Conservation (phyloP, 2,329 filamentous ascomycete genomes). For the Fusarium foetens region DNA sequence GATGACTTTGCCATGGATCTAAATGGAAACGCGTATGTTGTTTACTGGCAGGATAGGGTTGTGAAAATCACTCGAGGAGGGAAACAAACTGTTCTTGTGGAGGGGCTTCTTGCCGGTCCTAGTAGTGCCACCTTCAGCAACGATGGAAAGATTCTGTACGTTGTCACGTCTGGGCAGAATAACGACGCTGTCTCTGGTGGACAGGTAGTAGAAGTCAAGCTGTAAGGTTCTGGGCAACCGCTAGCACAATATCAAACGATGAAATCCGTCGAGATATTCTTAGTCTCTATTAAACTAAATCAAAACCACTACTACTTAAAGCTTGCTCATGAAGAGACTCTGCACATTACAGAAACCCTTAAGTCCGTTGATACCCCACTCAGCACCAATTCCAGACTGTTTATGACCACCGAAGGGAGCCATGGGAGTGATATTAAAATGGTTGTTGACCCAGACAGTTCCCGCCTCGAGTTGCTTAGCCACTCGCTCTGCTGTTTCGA, state of each 20-base stretch:
- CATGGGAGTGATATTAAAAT: slow-evolving; percentile 56
- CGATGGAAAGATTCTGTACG: neutral
- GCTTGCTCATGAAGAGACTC: slow-evolving; percentile 37
- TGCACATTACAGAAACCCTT: slow-evolving; percentile 47
- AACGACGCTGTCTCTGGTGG: neutral
- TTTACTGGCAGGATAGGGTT: neutral
- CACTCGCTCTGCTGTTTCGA: slow-evolving; percentile 60
- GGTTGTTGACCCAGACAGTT: slow-evolving; percentile 68
- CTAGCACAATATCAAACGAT: neutral
- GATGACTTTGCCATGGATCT: slow-evolving; percentile 4
- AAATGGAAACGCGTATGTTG: neutral
- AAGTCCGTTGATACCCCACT: slow-evolving; percentile 54
- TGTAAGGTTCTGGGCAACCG: neutral
- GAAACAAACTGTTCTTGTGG: neutral
- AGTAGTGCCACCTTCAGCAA: neutral
- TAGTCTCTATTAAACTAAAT: neutral
- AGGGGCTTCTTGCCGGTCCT: neutral
- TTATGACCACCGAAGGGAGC: slow-evolving; percentile 58
- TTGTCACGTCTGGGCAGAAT: neutral
- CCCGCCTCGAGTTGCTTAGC: slow-evolving; percentile 66
- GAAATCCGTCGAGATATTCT: neutral
- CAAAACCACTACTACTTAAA: neutral
- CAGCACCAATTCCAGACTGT: slow-evolving; percentile 55
- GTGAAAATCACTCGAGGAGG: neutral
- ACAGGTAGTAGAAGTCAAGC: slow-evolving; percentile 1